Conservation (phyloP, 257 asterid genomes). For the Asclepias syriaca region DNA sequence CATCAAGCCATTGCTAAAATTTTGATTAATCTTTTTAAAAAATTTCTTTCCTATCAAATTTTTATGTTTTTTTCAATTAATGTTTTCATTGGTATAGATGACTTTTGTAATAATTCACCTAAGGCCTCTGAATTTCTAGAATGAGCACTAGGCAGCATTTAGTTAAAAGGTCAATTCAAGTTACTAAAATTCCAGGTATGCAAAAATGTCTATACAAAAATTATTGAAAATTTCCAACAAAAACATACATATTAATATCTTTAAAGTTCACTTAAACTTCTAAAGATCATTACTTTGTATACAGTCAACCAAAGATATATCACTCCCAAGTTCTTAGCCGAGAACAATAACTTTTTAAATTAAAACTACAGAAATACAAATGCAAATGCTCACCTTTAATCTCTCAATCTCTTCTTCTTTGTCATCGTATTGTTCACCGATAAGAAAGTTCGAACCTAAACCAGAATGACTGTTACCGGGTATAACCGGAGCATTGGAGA, state of each 20-base stretch:
- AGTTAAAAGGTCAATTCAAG: background rate
- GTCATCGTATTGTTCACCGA: constrained; percentile 14
- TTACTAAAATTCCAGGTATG: background rate
- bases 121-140: too few relatives aligned
- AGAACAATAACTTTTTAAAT: too few relatives aligned
- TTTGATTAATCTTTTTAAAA: too few relatives aligned
- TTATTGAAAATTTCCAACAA: too few relatives aligned
- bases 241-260: too few relatives aligned
- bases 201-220: too few relatives aligned
- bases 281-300: background rate
- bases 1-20: too few relatives aligned
- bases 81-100: too few relatives aligned
- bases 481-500: constrained; percentile 12
- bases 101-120: too few relatives aligned
- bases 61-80: too few relatives aligned
- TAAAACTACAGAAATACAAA: background rate
- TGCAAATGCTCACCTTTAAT: constrained; percentile 44
- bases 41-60: too few relatives aligned
- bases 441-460: constrained; percentile 15
- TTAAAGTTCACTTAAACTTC: background rate
- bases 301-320: background rate
- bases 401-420: constrained; percentile 42
- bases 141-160: background rate
- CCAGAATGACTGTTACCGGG: constrained; percentile 1
- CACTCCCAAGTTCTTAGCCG: too few relatives aligned